A percentile compares a stretch with the other conserved stretches of the same genome.
These are phyloP conservation scores for Candida labiduridarum DNA, from an alignment of 1,139 yeast species.

Conservation along the genomic window DNA sequence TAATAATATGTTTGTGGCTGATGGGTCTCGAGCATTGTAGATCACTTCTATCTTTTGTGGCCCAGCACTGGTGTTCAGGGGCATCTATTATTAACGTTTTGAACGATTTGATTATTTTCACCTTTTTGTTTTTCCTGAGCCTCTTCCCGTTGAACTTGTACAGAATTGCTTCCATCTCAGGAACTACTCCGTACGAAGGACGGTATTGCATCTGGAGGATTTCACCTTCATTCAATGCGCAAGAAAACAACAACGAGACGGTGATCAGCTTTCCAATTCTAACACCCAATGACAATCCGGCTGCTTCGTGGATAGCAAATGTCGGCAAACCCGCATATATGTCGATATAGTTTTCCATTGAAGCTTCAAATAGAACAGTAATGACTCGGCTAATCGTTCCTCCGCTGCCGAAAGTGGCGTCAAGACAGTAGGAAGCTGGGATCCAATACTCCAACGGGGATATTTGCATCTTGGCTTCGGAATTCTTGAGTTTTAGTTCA, in stretches of 20 bases:
- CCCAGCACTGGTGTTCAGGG: constrained; percentile 18
- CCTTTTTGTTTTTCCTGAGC: constrained; percentile 6
- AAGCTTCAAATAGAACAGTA: constrained; percentile 10
- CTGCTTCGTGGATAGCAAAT: constrained; percentile 8
- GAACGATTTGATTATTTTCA: constrained; percentile 11
- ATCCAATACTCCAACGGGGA: constrained; percentile 13
- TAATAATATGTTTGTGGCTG: constrained; percentile 4
- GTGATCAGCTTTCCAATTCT: constrained; percentile 13
- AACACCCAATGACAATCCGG: constrained; percentile 14
- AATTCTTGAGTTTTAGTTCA: constrained; percentile 7
- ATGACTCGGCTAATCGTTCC: constrained; percentile 13
- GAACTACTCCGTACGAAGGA: constrained; percentile 13
- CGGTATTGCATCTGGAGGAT: constrained; percentile 15
- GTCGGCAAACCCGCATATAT: constrained; percentile 10
- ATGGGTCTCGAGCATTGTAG: constrained; percentile 12
- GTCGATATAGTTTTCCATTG: constrained; percentile 13
- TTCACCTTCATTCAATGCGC: constrained; percentile 12
- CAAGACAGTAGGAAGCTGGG: constrained; percentile 17
- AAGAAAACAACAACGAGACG: constrained; percentile 11
- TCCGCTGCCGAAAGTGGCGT: constrained; percentile 15
- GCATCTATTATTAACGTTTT: constrained; percentile 15
- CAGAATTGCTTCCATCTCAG: constrained; percentile 10
- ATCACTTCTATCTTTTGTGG: constrained; percentile 9
- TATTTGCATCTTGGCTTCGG: neutral
- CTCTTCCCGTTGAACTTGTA: constrained; percentile 12